Percentiles rank a stretch among this genome's conserved stretches.
Evolutionary conservation across 1,284 basidiomycete species (phyloP).

Genomic region (Ganoderma resinaceum): DNA sequence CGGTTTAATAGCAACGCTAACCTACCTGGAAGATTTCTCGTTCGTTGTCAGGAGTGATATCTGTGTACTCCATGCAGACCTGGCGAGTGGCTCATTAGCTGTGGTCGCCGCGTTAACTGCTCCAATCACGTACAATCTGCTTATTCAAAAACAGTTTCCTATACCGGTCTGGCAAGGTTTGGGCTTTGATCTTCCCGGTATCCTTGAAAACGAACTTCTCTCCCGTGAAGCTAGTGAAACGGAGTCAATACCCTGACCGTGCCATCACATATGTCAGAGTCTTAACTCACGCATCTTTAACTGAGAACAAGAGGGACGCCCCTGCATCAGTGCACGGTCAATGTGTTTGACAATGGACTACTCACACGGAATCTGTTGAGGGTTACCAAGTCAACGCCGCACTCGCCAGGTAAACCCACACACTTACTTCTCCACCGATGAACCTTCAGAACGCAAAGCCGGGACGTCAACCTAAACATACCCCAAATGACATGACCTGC

Average conservation of each 20-base stretch:
- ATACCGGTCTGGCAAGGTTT: constrained; percentile 57
- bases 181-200: constrained; percentile 38
- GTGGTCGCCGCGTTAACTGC: not conserved
- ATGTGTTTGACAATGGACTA: constrained; percentile 6
- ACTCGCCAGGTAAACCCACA: constrained; percentile 2
- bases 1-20: not conserved
- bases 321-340: not conserved
- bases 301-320: constrained; percentile 35
- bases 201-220: constrained; percentile 65
- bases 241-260: not conserved
- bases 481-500: not conserved
- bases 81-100: constrained; percentile 4
- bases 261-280: not conserved
- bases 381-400: not conserved
- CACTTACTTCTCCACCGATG: constrained; percentile 67
- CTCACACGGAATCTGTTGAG: constrained; percentile 30
- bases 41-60: constrained; percentile 63
- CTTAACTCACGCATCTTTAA: constrained; percentile 60
- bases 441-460: constrained; percentile 48
- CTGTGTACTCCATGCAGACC: constrained; percentile 74
- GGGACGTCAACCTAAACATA: not conserved
- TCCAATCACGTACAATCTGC: constrained; percentile 53
- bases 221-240: constrained; percentile 42
- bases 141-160: constrained; percentile 65
- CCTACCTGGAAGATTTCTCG: constrained; percentile 79